Base-by-base conservation (phyloP, 1,284 basidiomycete genomes). In the Hemileia vastatrix region DNA sequence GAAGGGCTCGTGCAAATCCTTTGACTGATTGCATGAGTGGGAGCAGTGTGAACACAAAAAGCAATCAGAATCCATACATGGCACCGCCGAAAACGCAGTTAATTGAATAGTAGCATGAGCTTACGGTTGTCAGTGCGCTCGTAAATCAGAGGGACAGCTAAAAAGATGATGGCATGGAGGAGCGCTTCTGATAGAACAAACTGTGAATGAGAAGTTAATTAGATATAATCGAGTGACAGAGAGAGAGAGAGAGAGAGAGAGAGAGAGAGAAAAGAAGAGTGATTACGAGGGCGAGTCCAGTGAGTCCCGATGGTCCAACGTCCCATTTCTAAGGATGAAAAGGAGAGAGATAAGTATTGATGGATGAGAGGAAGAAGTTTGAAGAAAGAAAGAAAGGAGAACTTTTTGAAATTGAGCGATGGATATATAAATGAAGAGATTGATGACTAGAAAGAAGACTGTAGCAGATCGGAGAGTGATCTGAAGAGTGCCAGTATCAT, bases 331-430 rank as follows among this genome's bases (percentile, higher is more conserved):
- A 59, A 6, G 57, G 1, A n/a, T n/a, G n/a, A n/a, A n/a, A n/a
- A n/a, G n/a, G n/a, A n/a, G n/a, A n/a, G n/a, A n/a, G n/a, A n/a
- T n/a, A n/a, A n/a, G n/a, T n/a, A n/a, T n/a, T n/a, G n/a, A n/a
- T n/a, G n/a, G n/a, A 8, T 18, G 45, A 64, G 63, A 66, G 4
- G 57, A 57, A 9, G 15, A 27, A 31, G 11, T 15, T 23, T 33
- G 43, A 54, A 4, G 49, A 24, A 18, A 2, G n/a, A n/a, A n/a
- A n/a, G n/a, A n/a, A n/a, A n/a, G n/a, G 15, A n/a, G 9, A 9
- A 61, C 59, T 31, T 61, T 54, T 45, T 71, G 69, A 47, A 70
- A 69, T 1, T 63, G 40, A 21, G 68, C 68, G n/a, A 68, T 64
- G 9, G 67, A 56, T 44, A 71, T 67, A 45, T 65, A 66, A 44